Percentiles rank a stretch among this genome's conserved stretches.
phyloP scores from a whole-genome alignment of 1,139 yeast genomes.

The Pichia cactophila region DNA sequence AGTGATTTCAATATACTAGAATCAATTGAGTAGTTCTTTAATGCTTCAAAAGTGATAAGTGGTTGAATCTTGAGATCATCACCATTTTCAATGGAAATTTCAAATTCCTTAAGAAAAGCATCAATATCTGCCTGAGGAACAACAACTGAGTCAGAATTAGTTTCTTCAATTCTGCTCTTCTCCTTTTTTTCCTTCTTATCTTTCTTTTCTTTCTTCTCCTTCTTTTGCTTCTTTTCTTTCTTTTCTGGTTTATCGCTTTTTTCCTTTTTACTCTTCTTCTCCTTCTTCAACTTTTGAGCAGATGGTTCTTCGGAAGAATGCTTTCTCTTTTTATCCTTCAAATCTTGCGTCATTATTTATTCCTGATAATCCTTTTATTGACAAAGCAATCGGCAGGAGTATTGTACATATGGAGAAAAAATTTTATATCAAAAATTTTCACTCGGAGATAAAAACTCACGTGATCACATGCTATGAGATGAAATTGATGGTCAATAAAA shows the following conservation, averaged over 20 bases:
- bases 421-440: not conserved
- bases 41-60: slow-evolving; percentile 57
- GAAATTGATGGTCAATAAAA: no score
- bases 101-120: slow-evolving; percentile 59
- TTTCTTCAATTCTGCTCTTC: slow-evolving; percentile 31
- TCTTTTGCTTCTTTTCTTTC: slow-evolving; percentile 31
- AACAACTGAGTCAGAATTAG: slow-evolving; percentile 33
- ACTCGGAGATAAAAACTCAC: no score
- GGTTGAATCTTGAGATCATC: slow-evolving; percentile 49
- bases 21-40: slow-evolving; percentile 39
- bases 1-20: slow-evolving; percentile 49
- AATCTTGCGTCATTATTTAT: slow-evolving; percentile 11
- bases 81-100: slow-evolving; percentile 76
- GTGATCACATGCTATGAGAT: no score
- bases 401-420: not conserved
- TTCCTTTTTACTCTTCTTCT: slow-evolving; percentile 37
- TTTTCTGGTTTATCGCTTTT: slow-evolving; percentile 40
- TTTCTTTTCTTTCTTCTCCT: slow-evolving; percentile 34
- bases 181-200: slow-evolving; percentile 29
- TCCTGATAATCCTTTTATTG: not conserved
- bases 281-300: slow-evolving; percentile 32
- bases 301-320: slow-evolving; percentile 26
- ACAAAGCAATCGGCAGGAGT: not conserved
- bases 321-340: slow-evolving; percentile 39
- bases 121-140: slow-evolving; percentile 49